Evolutionary conservation across 75 land plant species (phyloP).

Genomic region (Cryptomeria japonica): DNA sequence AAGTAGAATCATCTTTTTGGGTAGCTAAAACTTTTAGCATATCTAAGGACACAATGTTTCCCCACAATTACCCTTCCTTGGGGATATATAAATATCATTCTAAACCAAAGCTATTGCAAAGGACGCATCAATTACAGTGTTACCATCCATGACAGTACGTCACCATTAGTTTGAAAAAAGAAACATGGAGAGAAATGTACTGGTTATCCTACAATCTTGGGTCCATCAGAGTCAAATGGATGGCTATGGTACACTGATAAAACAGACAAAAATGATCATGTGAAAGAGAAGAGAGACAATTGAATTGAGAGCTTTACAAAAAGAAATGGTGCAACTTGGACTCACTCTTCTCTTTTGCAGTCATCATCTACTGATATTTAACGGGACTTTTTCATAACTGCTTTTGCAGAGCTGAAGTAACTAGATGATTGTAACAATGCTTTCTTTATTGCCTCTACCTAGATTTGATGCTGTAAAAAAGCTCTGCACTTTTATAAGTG

Average conservation of each 20-base stretch:
- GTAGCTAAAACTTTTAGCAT: no score
- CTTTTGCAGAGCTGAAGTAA: neutral
- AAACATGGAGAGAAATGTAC: no score
- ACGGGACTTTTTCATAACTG: neutral
- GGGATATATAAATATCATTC: no score
- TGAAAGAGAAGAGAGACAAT: no score
- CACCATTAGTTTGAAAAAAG: no score
- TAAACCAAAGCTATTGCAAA: no score
- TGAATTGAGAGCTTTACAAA: neutral
- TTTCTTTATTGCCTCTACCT: neutral
- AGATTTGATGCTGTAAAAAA: neutral
- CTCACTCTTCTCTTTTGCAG: neutral
- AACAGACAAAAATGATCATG: neutral
- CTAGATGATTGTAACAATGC: neutral
- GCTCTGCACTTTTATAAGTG: neutral
- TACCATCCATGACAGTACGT: no score
- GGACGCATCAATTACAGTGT: no score
- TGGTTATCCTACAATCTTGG: neutral
- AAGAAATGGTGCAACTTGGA: neutral
- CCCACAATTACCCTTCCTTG: no score
- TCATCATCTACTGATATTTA: neutral
- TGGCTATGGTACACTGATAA: neutral
- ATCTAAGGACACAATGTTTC: no score
- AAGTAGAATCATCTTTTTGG: no score
- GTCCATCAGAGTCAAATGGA: neutral